A percentile compares a stretch with the other conserved stretches of the same genome.
phyloP scores from a whole-genome alignment of 2,329 filamentous ascomycete species.

The Penicillium sp. region DNA sequence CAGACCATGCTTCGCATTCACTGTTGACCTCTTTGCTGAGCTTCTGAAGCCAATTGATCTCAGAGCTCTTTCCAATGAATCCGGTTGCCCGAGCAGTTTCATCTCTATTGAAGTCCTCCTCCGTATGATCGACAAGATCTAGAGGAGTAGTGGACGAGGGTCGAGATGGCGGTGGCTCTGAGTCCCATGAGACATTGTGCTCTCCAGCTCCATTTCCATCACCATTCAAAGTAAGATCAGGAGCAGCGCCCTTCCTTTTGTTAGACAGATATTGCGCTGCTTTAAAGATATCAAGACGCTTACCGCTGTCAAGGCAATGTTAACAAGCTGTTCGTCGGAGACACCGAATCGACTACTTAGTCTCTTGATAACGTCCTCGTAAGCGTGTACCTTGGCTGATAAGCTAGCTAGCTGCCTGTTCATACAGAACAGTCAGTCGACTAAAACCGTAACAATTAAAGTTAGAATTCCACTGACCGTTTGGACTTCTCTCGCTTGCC shows the following conservation, averaged over 20 bases:
- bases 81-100: constrained; percentile 41
- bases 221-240: constrained; percentile 22
- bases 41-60: constrained; percentile 46
- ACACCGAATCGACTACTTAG: constrained; percentile 37
- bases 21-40: constrained; percentile 35
- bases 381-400: constrained; percentile 43
- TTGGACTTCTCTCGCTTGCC: constrained; percentile 48
- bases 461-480: constrained; percentile 30
- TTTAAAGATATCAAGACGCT: constrained; percentile 6
- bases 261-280: constrained; percentile 13
- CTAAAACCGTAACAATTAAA: background rate
- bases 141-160: constrained; percentile 34
- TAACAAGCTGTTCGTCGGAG: constrained; percentile 38
- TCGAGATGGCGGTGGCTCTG: constrained; percentile 23
- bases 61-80: constrained; percentile 47
- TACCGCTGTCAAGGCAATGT: constrained; percentile 34
- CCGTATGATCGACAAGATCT: constrained; percentile 40
- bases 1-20: constrained; percentile 22
- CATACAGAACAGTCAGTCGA: background rate
- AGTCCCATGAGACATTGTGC: constrained; percentile 17
- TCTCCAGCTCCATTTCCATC: constrained; percentile 20
- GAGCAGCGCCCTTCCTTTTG: constrained; percentile 22
- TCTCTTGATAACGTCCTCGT: constrained; percentile 40
- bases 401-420: constrained; percentile 42
- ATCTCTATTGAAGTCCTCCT: constrained; percentile 45